Evolutionary conservation across 768 basidiomycete genomes (phyloP).

Genomic region (Leucosporidium yakuticum): DNA sequence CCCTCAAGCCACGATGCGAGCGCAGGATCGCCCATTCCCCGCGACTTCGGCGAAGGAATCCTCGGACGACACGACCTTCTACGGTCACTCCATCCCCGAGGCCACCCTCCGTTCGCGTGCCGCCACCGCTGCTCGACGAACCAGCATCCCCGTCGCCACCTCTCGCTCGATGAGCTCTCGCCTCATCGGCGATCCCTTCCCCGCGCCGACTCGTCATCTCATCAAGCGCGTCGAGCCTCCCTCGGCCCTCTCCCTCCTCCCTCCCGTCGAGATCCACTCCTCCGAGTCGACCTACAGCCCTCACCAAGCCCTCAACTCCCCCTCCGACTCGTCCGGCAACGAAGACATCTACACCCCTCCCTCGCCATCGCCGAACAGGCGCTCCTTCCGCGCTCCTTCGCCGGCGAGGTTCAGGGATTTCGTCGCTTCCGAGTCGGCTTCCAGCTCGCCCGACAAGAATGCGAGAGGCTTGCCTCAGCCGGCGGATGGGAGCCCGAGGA

Average conservation of each 20-base stretch:
- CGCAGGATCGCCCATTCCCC: not conserved
- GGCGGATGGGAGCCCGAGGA: constrained; percentile 5
- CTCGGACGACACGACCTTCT: constrained; percentile 13
- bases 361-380: constrained; percentile 1
- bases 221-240: not conserved
- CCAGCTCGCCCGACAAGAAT: constrained; percentile 17
- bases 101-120: not conserved
- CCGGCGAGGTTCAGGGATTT: constrained; percentile 23
- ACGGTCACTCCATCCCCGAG: constrained; percentile 1
- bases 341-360: not conserved
- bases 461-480: constrained; percentile 14
- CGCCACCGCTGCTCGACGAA: not conserved
- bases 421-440: constrained; percentile 12
- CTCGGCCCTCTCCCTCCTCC: not conserved
- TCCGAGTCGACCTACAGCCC: not conserved
- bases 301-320: not conserved
- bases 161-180: not conserved
- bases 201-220: not conserved
- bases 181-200: not conserved
- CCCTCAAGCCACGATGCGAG: not conserved
- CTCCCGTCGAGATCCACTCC: not conserved
- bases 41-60: not conserved
- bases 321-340: not conserved
- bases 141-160: not conserved
- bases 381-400: constrained; percentile 18